A percentile compares a stretch with the other conserved stretches of the same genome.
Conservation (phyloP, 1,284 basidiomycete genomes). For the Ceratobasidium theobromae region DNA sequence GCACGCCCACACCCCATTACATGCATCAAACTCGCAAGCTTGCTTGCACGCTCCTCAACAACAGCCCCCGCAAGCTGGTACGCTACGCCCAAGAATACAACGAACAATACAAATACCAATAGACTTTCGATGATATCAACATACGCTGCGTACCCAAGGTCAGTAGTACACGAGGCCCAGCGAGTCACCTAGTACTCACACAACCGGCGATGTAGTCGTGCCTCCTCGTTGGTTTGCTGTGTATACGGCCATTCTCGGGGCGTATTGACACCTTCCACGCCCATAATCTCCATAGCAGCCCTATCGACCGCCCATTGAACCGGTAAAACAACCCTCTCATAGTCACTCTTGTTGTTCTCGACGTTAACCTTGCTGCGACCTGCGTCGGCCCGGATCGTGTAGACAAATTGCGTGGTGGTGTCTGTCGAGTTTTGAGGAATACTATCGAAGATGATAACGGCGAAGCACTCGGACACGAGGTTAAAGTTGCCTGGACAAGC, state of each 20-base stretch:
- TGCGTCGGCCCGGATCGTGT: conserved; percentile 68
- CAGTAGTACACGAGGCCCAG: conserved; percentile 13
- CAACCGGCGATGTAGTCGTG: conserved; percentile 40
- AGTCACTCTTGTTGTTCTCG: conserved; percentile 63
- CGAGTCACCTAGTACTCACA: conserved; percentile 35
- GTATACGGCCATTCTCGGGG: conserved; percentile 74
- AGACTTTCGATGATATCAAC: background rate
- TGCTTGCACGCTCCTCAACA: conserved; percentile 59
- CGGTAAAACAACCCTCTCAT: conserved; percentile 66
- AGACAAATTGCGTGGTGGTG: conserved; percentile 56
- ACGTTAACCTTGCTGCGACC: conserved; percentile 69
- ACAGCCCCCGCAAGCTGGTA: conserved; percentile 73
- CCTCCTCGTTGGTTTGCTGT: conserved; percentile 63
- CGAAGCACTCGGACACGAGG: conserved; percentile 67
- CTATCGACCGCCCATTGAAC: conserved; percentile 76
- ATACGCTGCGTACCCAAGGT: conserved; percentile 14
- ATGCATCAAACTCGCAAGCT: conserved; percentile 66
- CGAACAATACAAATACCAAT: conserved; percentile 59
- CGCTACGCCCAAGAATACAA: conserved; percentile 55
- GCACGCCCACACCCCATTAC: conserved; percentile 71
- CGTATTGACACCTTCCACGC: conserved; percentile 52
- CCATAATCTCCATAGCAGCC: conserved; percentile 67
- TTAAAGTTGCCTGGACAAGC: conserved; percentile 76
- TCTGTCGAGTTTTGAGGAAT: conserved; percentile 50
- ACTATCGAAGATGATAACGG: conserved; percentile 64